Evolutionary conservation across 208 protist species (phyloP).

Genomic region (Wallacemonas collosoma): DNA sequence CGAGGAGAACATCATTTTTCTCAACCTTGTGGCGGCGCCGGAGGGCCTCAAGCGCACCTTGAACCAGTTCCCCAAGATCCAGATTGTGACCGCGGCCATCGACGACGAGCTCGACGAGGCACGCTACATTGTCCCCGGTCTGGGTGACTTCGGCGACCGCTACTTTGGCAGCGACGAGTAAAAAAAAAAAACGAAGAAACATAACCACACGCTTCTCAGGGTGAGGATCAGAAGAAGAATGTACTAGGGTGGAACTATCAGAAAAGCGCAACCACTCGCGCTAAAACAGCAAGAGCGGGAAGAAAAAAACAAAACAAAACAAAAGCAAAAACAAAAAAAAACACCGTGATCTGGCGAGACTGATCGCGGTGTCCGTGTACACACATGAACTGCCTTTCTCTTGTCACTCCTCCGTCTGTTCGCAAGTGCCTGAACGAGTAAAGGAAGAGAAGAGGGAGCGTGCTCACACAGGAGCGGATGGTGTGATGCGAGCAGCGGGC

Average conservation of each 20-base stretch:
- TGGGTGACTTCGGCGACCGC: slow-evolving; percentile 97
- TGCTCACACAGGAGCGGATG: too few relatives aligned
- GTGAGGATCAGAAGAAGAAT: not conserved
- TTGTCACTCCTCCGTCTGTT: too few relatives aligned
- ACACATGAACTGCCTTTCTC: too few relatives aligned
- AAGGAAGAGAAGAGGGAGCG: too few relatives aligned
- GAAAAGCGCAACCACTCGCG: too few relatives aligned
- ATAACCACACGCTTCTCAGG: too few relatives aligned
- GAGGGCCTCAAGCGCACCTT: slow-evolving; percentile 82
- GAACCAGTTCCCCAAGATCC: slow-evolving; percentile 72
- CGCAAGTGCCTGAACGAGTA: too few relatives aligned
- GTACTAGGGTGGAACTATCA: not conserved
- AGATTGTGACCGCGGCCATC: slow-evolving; percentile 92
- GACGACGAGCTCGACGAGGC: slow-evolving; percentile 92
- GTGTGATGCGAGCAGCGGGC: too few relatives aligned
- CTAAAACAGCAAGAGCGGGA: slow-evolving; percentile 1
- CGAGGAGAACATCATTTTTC: slow-evolving; percentile 96
- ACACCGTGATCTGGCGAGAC: not conserved
- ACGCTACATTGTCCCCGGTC: slow-evolving; percentile 96
- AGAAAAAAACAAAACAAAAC: not conserved
- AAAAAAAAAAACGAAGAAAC: slow-evolving; percentile 6
- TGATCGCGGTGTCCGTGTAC: too few relatives aligned
- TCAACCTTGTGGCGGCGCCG: slow-evolving; percentile 94
- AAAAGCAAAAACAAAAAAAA: not conserved
- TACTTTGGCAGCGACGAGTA: slow-evolving; percentile 94